These are phyloP conservation scores for Russula ochroleuca DNA, from an alignment of 768 basidiomycete species.

Conservation along the genomic window DNA sequence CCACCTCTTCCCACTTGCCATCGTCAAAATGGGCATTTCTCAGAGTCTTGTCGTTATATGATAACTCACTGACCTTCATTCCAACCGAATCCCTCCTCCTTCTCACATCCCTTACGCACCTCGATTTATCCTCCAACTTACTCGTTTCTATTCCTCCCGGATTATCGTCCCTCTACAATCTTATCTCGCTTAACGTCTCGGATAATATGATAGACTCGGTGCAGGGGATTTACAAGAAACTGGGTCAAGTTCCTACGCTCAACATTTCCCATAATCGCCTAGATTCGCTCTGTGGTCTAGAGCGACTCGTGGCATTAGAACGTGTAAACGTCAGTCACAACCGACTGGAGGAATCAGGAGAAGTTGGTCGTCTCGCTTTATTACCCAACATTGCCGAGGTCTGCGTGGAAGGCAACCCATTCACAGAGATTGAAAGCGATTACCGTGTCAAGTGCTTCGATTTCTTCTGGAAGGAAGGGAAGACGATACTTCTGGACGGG, in stretches of 20 bases:
- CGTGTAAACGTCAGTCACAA: constrained; percentile 82
- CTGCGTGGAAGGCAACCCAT: constrained; percentile 82
- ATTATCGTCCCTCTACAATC: constrained; percentile 67
- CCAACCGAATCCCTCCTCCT: constrained; percentile 62
- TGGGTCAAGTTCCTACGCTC: constrained; percentile 72
- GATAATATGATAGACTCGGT: constrained; percentile 98
- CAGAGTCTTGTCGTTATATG: constrained; percentile 68
- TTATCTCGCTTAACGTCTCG: constrained; percentile 88
- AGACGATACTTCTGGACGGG: constrained; percentile 72
- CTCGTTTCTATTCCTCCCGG: constrained; percentile 83
- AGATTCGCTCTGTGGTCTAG: constrained; percentile 92
- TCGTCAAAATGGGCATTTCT: constrained; percentile 70
- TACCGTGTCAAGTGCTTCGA: constrained; percentile 79
- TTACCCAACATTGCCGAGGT: constrained; percentile 77
- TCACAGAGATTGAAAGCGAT: constrained; percentile 61
- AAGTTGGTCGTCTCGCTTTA: constrained; percentile 76
- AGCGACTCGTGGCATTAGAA: constrained; percentile 80
- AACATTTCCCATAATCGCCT: constrained; percentile 85
- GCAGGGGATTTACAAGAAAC: constrained; percentile 74
- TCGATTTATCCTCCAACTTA: constrained; percentile 89
- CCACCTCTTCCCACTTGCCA: constrained; percentile 42
- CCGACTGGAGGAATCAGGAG: constrained; percentile 72
- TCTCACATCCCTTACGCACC: constrained; percentile 70
- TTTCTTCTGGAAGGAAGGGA: constrained; percentile 82
- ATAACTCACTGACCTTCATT: constrained; percentile 78